Percentiles rank a stretch among this genome's conserved stretches.
phyloP scores from a whole-genome alignment of 176 grass and related monocot species.

The Avena insularis region DNA sequence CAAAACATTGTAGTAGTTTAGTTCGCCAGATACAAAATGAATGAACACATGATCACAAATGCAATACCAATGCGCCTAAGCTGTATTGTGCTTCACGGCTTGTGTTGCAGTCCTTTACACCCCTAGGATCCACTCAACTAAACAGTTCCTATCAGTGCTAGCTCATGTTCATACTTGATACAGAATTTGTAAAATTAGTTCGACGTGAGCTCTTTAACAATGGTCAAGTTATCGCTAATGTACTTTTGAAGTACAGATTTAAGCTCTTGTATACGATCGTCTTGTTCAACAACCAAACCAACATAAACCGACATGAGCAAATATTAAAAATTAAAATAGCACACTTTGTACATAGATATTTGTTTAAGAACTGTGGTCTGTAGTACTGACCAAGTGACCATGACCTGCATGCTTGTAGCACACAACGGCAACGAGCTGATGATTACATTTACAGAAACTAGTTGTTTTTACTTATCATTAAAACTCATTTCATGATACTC shows the following conservation, averaged over 20 bases:
- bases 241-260: not conserved
- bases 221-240: not conserved
- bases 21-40: constrained; percentile 2
- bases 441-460: not conserved
- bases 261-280: not conserved
- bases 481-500: not conserved
- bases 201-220: not conserved
- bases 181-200: constrained; percentile 10
- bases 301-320: not conserved
- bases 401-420: constrained; percentile 7
- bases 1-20: constrained; percentile 14
- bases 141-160: not conserved
- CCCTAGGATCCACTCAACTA: not conserved
- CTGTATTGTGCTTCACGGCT: not conserved
- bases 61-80: not conserved
- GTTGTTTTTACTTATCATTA: not conserved
- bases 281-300: constrained; percentile 14
- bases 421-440: constrained; percentile 6
- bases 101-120: too few relatives aligned
- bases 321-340: not conserved
- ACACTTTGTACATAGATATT: not conserved
- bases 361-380: not conserved
- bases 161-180: not conserved
- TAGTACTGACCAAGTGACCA: not conserved
- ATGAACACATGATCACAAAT: not conserved